Conservation (phyloP, 805 yeast genomes). For the Ascoidea rubescens region DNA sequence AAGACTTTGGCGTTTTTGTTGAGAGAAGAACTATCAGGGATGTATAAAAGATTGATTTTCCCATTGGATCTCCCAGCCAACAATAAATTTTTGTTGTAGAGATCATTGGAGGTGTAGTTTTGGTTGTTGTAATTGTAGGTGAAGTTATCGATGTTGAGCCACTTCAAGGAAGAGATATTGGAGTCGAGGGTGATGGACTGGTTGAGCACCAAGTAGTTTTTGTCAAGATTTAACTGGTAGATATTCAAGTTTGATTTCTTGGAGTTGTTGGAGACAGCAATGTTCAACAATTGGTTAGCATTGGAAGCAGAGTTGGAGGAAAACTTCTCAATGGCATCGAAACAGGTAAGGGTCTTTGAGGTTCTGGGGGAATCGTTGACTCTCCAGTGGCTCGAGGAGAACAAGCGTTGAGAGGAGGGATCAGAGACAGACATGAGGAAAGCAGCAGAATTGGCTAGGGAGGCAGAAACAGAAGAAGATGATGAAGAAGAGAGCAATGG, state of each 20-base stretch:
- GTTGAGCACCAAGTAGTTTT: too few species aligned
- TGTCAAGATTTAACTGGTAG: neutral
- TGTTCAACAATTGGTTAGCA: neutral
- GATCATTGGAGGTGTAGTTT: slow-evolving; percentile 1
- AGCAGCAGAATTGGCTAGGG: too few species aligned
- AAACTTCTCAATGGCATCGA: too few species aligned
- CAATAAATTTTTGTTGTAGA: slow-evolving; percentile 23
- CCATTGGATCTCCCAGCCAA: slow-evolving; percentile 75
- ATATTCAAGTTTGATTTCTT: too few species aligned
- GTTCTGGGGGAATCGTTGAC: too few species aligned
- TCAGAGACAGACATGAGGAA: too few species aligned
- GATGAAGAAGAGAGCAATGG: too few species aligned
- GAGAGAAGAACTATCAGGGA: slow-evolving; percentile 36
- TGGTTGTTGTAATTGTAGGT: too few species aligned
- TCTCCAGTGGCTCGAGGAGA: too few species aligned
- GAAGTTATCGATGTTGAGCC: slow-evolving; percentile 24
- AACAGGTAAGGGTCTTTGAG: too few species aligned
- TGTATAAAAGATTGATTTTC: slow-evolving; percentile 51
- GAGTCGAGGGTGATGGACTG: slow-evolving; percentile 13
- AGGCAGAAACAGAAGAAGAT: too few species aligned
- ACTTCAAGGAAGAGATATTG: slow-evolving; percentile 35
- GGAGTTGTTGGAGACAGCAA: neutral
- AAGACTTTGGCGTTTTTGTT: slow-evolving; percentile 55
- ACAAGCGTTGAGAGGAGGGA: too few species aligned
- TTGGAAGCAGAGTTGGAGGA: neutral